Evolutionary conservation across 495 filamentous ascomycete genomes (phyloP).

Genomic region (Hypoxylon rickii): DNA sequence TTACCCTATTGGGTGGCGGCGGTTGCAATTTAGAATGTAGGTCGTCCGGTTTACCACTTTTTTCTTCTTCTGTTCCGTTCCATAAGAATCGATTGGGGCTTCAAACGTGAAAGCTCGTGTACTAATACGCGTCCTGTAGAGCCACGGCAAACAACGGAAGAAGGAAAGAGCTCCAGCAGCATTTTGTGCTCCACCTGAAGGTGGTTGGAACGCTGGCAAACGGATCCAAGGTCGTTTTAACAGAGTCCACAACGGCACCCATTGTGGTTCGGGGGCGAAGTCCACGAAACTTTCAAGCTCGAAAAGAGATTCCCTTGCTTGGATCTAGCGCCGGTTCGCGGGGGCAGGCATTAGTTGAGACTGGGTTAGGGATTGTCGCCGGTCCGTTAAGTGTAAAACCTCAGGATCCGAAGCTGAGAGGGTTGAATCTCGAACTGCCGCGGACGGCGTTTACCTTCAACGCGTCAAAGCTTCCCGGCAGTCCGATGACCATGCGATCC

Average conservation of each 20-base stretch:
- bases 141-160: slow-evolving; percentile 73
- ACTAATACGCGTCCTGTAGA: slow-evolving; percentile 38
- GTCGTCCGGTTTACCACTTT: slow-evolving; percentile 17
- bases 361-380: slow-evolving; percentile 51
- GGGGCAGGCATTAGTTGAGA: slow-evolving; percentile 55
- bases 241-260: slow-evolving; percentile 73
- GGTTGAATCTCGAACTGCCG: slow-evolving; percentile 54
- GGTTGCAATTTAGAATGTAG: slow-evolving; percentile 83
- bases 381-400: slow-evolving; percentile 55
- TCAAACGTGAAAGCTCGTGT: neutral
- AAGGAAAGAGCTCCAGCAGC: slow-evolving; percentile 79
- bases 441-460: slow-evolving; percentile 59
- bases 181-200: slow-evolving; percentile 77
- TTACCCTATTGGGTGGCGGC: slow-evolving; percentile 87
- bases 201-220: slow-evolving; percentile 73
- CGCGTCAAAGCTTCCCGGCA: slow-evolving; percentile 55
- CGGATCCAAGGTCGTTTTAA: slow-evolving; percentile 67
- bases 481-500: slow-evolving; percentile 57
- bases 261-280: slow-evolving; percentile 80
- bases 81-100: neutral
- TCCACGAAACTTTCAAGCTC: slow-evolving; percentile 77
- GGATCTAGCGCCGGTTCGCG: slow-evolving; percentile 73
- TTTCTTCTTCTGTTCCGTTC: neutral
- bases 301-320: slow-evolving; percentile 75
- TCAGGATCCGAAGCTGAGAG: slow-evolving; percentile 51